Evolutionary conservation across 2,329 filamentous ascomycete species (phyloP), one percentile per base, ranked within the genome.

Genomic region (Colletotrichum camelliae): DNA sequence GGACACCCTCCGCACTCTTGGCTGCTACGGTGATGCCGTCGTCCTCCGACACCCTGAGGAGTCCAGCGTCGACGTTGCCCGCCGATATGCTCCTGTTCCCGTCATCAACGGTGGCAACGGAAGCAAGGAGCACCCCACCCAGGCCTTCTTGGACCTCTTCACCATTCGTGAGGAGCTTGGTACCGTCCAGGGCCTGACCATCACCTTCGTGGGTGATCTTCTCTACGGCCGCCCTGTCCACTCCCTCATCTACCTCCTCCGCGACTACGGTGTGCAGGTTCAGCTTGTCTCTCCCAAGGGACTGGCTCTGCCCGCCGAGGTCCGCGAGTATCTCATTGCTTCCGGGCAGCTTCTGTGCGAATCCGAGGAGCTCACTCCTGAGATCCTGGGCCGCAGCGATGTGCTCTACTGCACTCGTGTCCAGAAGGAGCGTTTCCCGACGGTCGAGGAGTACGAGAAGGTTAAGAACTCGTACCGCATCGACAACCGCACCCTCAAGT

Each of bases 81-180:
- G 94, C 81, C 96, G 96, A 83, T 98, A 94, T 87, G 96, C 95
- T 58, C 93, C 94, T 18, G 95, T 98, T 1, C 97, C 97, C 2
- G 93, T 99, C 82, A 96, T 99, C 89, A 99, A 99, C 83, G 97
- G 96, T 78, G 97, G 97, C 67, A 99, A 99, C 84, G 97, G 97
- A 78, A 96, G 94, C 86, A 93, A 95, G 81, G 97, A 99, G 88
- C 97, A 99, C 86, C 97, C 97, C 1, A 99, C 97, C 0, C 97
- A 99, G 86, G 97, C 97, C 0, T 97, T 99, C 90, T 89, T 99
- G 27, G 97, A 99, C 82, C 93, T 99, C 74, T 99, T 98, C 89
- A 98, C 97, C 70, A 99, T 99, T 82, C 95, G 97, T 79, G 97
- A 99, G 86, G 97, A 99, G 86, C 90, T 98, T 10, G 97, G 97